Percentiles rank a stretch among this genome's conserved stretches.
phyloP scores from a whole-genome alignment of 805 yeast species.

The Pichia membranifaciens region DNA sequence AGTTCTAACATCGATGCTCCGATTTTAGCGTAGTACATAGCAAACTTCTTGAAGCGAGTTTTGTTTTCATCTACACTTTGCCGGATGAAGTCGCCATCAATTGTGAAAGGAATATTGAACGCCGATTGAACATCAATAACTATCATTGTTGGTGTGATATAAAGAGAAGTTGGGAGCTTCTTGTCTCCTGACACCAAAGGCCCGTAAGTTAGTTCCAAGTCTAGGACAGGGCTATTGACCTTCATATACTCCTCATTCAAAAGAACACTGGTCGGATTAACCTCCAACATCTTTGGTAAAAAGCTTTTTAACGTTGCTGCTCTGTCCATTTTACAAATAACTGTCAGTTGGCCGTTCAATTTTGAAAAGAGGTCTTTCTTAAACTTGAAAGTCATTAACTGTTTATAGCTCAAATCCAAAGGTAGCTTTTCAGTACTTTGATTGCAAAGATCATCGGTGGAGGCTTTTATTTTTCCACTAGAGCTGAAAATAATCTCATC shows the following conservation, averaged over 20 bases:
- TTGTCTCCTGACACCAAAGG: not conserved
- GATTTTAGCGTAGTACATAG: slow-evolving; percentile 10
- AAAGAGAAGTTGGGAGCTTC: slow-evolving; percentile 7
- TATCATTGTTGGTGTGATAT: slow-evolving; percentile 13
- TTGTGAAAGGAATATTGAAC: slow-evolving; percentile 16
- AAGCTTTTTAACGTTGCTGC: slow-evolving; percentile 1
- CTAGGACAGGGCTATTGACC: not conserved
- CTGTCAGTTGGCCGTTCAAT: slow-evolving; percentile 9
- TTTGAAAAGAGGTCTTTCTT: slow-evolving; percentile 13
- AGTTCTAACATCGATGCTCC: slow-evolving; percentile 3
- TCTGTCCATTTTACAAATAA: slow-evolving; percentile 1
- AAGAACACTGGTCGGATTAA: not conserved
- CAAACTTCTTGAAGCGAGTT: slow-evolving; percentile 5
- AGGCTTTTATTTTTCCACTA: slow-evolving; percentile 1
- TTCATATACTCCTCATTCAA: not conserved
- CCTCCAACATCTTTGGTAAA: slow-evolving; percentile 4
- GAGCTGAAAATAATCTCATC: slow-evolving; percentile 13
- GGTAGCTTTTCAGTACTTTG: not conserved
- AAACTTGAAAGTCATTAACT: not conserved
- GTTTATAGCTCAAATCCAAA: not conserved
- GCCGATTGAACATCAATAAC: slow-evolving; percentile 15
- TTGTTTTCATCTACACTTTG: not conserved
- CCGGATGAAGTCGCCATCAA: slow-evolving; percentile 13
- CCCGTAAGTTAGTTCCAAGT: not conserved
- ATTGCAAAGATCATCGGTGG: not conserved